phyloP scores from a whole-genome alignment of 2,329 filamentous ascomycete genomes.

The Pestalotiopsis sp. region DNA sequence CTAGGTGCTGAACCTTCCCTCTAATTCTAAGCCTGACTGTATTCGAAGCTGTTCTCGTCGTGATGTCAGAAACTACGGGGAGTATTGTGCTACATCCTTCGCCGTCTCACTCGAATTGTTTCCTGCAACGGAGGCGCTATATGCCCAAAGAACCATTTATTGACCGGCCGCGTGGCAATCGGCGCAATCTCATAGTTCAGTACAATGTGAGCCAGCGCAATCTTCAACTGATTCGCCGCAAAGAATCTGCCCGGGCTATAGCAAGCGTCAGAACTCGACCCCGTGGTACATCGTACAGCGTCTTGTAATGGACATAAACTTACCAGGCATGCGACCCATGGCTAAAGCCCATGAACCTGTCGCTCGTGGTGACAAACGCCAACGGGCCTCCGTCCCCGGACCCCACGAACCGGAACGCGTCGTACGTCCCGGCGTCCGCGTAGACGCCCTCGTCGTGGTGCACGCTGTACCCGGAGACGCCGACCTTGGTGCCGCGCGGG shows the following conservation, averaged over 20 bases:
- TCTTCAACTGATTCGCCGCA: conserved; percentile 40
- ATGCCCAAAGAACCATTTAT: conserved; percentile 31
- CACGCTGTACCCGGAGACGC: conserved; percentile 35
- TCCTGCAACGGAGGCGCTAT: conserved; percentile 28
- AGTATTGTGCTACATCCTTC: neutral
- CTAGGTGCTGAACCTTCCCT: too few relatives aligned
- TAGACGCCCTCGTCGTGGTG: conserved; percentile 36
- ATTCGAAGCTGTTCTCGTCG: accelerated
- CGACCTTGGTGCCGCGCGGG: conserved; percentile 37
- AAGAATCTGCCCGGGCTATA: conserved; percentile 40
- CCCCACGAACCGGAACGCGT: conserved; percentile 39
- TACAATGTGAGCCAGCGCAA: conserved; percentile 35
- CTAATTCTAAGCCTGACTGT: too few relatives aligned
- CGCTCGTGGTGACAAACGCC: conserved; percentile 32
- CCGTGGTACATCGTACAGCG: neutral
- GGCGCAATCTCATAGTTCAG: conserved; percentile 38
- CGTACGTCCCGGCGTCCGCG: conserved; percentile 33
- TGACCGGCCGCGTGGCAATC: conserved; percentile 24
- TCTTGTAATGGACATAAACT: conserved; percentile 13
- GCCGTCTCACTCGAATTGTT: conserved; percentile 25
- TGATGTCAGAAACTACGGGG: neutral
- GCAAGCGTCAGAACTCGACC: neutral
- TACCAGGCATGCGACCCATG: conserved; percentile 39
- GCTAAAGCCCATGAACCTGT: conserved; percentile 38
- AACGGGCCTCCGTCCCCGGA: conserved; percentile 20